Percentiles rank a stretch among this genome's conserved stretches.
Evolutionary conservation across 2,329 filamentous ascomycete genomes (phyloP).

Genomic region (Exophiala dermatitidis): DNA sequence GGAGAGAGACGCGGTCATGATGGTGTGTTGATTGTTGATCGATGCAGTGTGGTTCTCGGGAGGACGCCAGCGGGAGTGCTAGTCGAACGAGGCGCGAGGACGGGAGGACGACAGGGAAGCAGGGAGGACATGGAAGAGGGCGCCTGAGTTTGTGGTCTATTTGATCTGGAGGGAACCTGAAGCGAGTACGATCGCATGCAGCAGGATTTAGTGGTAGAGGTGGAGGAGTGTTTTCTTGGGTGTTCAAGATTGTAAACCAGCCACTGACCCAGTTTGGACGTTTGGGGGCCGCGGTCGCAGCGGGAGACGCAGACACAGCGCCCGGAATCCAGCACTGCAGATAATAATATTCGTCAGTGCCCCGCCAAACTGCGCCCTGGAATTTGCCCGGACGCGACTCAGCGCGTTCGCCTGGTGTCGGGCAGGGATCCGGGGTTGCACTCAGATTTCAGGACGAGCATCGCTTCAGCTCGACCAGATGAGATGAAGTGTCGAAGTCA

Average conservation of each 20-base stretch:
- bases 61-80: not conserved
- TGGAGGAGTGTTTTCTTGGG: not conserved
- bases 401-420: not conserved
- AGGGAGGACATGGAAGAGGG: slow-evolving; percentile 9
- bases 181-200: not conserved
- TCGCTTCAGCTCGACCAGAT: too few relatives aligned
- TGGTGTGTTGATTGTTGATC: not conserved
- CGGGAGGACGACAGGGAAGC: slow-evolving; percentile 2
- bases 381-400: not conserved
- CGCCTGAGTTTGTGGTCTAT: slow-evolving; percentile 4
- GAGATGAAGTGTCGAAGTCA: too few relatives aligned
- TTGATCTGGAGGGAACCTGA: not conserved
- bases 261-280: not conserved
- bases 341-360: not conserved
- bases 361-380: not conserved
- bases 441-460: too few relatives aligned
- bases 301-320: not conserved
- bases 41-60: not conserved
- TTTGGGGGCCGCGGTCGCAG: not conserved
- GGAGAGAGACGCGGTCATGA: slow-evolving; percentile 10
- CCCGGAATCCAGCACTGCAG: not conserved
- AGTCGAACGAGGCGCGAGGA: not conserved
- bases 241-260: slow-evolving; percentile 6
- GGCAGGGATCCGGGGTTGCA: too few relatives aligned
- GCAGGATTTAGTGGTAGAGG: not conserved